Evolutionary conservation across 2,329 filamentous ascomycete species (phyloP), one percentile per base, ranked within the genome.

Genomic region (Talaromyces sp.): DNA sequence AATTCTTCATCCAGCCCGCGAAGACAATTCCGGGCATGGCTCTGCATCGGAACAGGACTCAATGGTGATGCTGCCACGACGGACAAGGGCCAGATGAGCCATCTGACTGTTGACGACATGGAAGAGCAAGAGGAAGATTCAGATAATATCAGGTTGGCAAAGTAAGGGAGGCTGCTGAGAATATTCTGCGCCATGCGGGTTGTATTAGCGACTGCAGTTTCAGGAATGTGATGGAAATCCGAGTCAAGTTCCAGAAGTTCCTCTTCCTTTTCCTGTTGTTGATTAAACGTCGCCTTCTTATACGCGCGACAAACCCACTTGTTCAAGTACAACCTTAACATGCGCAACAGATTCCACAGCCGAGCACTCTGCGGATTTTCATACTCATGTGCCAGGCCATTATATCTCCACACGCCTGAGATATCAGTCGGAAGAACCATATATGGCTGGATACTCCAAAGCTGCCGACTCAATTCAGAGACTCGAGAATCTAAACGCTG

Each of bases 71-170:
- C 29, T 34, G 51, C 51, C 17, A 54, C 51, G 10, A 34, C 51
- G 2, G 51, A 54, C 51, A 54, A 54, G n/a, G 51, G 51, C 51
- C 51, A 54, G 10, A 54, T 54, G 10, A 54, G 29, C 51, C 51
- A 54, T 34, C 51, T 19, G 10, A 34, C 51, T 34, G 29, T 34
- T 31, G 51, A 34, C 29, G 29, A 34, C 17, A 19, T 19, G 17
- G 49, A 19, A 19, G n/a, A 54, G n/a, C 4, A 31, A 2, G 6
- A 54, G n/a, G 10, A 54, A 13, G 51, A 29, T 47, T 47, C 19
- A 1, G 47, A 51, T 51, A 29, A 58, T 7, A 51, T 17, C 27
- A 54, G 51, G 10, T 19, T 34, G 27, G 10, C 11, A 34, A 54
- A 54, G 29, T 34, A 54, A 7, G 51, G 17, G 5, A 54, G 29